A percentile compares a stretch with the other conserved stretches of the same genome.
Evolutionary conservation across 495 filamentous ascomycete genomes (phyloP).

Genomic region (Podospora conica): DNA sequence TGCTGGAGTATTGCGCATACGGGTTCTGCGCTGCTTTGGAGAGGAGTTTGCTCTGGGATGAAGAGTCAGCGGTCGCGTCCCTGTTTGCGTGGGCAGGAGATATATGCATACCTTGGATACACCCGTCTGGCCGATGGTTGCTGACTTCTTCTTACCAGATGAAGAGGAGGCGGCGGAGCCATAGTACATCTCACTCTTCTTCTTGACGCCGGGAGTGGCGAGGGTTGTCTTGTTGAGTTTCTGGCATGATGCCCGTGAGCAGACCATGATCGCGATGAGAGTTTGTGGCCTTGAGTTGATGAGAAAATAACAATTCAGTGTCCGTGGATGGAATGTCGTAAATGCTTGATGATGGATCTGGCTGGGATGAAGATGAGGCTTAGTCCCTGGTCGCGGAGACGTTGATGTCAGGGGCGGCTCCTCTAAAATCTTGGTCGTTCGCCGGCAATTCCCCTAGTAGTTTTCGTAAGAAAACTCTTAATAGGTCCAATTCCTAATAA

Average conservation of each 20-base stretch:
- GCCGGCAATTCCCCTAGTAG: too few species aligned
- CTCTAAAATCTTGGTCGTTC: too few species aligned
- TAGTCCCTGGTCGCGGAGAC: neutral
- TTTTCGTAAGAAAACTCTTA: too few species aligned
- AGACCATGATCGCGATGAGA: conserved; percentile 50
- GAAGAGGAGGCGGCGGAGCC: conserved; percentile 49
- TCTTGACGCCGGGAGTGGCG: conserved; percentile 63
- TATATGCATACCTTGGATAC: conserved; percentile 44
- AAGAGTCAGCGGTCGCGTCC: conserved; percentile 25
- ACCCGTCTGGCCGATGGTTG: conserved; percentile 51
- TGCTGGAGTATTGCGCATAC: conserved; percentile 58
- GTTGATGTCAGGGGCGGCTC: neutral
- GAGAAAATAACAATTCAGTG: neutral
- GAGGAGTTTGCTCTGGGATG: conserved; percentile 57
- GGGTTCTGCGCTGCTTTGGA: conserved; percentile 64
- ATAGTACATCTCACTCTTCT: conserved; percentile 66
- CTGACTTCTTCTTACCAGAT: conserved; percentile 35
- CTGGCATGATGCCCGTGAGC: conserved; percentile 52
- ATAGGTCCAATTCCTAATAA: too few species aligned
- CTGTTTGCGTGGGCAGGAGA: neutral
- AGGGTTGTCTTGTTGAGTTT: conserved; percentile 59
- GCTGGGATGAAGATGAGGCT: neutral
- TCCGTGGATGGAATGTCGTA: neutral
- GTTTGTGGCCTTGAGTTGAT: neutral
- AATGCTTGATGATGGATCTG: neutral